Conservation (phyloP, 2,329 filamentous ascomycete species). For the Exserohilum turcica region DNA sequence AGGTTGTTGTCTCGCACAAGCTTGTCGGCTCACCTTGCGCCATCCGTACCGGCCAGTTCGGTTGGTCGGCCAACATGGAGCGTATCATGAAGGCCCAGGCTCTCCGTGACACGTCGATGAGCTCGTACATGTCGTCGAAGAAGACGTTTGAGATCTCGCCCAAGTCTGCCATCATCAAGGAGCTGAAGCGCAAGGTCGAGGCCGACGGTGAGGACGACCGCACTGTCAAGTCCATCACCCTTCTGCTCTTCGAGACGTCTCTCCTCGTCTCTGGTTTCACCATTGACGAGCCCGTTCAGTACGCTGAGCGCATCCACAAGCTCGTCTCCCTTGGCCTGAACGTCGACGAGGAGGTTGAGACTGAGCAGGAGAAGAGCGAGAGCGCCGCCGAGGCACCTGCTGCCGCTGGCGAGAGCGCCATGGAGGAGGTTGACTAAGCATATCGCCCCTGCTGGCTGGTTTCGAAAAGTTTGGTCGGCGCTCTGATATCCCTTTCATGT, state of each 20-base stretch:
- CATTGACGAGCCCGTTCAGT: conserved; percentile 97
- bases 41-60: conserved; percentile 99
- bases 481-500: conserved; percentile 49
- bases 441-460: conserved; percentile 29
- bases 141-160: conserved; percentile 99
- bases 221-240: conserved; percentile 98
- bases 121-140: conserved; percentile 99
- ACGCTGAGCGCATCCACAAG: conserved; percentile 99
- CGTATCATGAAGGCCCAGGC: conserved; percentile 99
- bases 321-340: conserved; percentile 97
- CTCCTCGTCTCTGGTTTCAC: conserved; percentile 99
- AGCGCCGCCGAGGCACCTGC: conserved; percentile 63
- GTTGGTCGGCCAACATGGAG: conserved; percentile 99
- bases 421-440: conserved; percentile 98
- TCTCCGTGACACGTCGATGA: conserved; percentile 99
- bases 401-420: conserved; percentile 83
- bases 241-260: conserved; percentile 98
- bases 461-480: conserved; percentile 47
- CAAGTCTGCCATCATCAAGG: conserved; percentile 95
- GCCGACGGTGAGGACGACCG: conserved; percentile 96
- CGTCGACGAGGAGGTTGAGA: conserved; percentile 91
- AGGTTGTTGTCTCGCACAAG: conserved; percentile 99
- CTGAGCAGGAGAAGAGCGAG: conserved; percentile 60
- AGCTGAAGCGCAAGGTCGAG: conserved; percentile 99
- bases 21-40: conserved; percentile 91